phyloP scores from a whole-genome alignment of 139 green algal species.

The Bryopsis sp. region DNA sequence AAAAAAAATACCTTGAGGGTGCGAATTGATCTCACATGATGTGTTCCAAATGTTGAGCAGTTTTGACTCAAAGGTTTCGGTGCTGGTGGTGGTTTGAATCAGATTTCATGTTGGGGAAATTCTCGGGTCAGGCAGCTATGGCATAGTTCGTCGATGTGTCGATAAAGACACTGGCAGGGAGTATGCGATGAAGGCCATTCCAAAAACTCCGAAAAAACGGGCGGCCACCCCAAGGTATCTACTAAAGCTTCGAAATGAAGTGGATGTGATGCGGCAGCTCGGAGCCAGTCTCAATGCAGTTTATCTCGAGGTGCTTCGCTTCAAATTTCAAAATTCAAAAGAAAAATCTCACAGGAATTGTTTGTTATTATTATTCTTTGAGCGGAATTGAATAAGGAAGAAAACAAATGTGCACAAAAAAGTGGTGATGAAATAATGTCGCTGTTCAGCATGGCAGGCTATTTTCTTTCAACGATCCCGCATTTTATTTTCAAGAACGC shows the following conservation, averaged over 20 bases:
- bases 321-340: background rate
- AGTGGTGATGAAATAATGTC: too few species aligned
- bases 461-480: too few species aligned
- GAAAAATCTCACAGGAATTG: background rate
- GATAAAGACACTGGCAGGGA: constrained; percentile 35
- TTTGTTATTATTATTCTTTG: background rate
- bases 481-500: too few species aligned
- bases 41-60: too few species aligned
- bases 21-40: too few species aligned
- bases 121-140: constrained; percentile 81
- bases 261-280: constrained; percentile 88
- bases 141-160: constrained; percentile 68
- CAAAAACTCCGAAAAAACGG: constrained; percentile 70
- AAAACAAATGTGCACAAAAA: too few species aligned
- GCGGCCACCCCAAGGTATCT: constrained; percentile 74
- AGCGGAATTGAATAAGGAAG: too few species aligned
- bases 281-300: constrained; percentile 71
- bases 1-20: too few species aligned
- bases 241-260: constrained; percentile 84
- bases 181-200: constrained; percentile 79
- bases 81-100: background rate
- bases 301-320: constrained; percentile 44
- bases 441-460: too few species aligned
- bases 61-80: background rate
- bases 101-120: constrained; percentile 44